phyloP scores from a whole-genome alignment of 1,139 yeast species.

The Kodamaea sp. region DNA sequence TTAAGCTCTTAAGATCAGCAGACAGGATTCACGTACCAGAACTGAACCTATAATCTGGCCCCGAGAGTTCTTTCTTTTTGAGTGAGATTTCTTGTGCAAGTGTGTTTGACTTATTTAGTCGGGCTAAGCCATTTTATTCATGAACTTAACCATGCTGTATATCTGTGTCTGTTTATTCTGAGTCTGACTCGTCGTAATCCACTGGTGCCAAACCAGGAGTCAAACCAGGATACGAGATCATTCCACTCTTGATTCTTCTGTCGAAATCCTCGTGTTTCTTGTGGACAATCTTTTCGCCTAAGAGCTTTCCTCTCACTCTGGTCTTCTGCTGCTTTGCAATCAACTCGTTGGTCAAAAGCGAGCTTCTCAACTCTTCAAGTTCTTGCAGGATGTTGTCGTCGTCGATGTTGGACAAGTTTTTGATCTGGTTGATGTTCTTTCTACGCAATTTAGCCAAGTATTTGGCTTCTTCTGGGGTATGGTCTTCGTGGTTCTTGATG shows the following conservation, averaged over 20 bases:
- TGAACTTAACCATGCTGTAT: too few species aligned
- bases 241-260: conserved; percentile 44
- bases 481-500: conserved; percentile 42
- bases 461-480: conserved; percentile 45
- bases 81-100: too few species aligned
- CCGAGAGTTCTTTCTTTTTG: too few species aligned
- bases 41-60: too few species aligned
- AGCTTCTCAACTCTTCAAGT: conserved; percentile 40
- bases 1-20: too few species aligned
- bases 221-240: conserved; percentile 61
- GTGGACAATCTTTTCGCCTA: conserved; percentile 11
- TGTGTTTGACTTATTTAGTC: too few species aligned
- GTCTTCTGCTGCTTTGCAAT: conserved; percentile 25
- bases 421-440: conserved; percentile 48
- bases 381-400: conserved; percentile 47
- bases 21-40: too few species aligned
- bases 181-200: conserved; percentile 54
- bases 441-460: conserved; percentile 51
- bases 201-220: conserved; percentile 95
- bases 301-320: conserved; percentile 21
- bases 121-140: too few species aligned
- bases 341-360: conserved; percentile 29
- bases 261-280: conserved; percentile 43
- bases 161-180: conserved; percentile 34
- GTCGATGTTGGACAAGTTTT: conserved; percentile 46